phyloP scores from a whole-genome alignment of 441 rosid genomes.

The Flueggea neowawraea region DNA sequence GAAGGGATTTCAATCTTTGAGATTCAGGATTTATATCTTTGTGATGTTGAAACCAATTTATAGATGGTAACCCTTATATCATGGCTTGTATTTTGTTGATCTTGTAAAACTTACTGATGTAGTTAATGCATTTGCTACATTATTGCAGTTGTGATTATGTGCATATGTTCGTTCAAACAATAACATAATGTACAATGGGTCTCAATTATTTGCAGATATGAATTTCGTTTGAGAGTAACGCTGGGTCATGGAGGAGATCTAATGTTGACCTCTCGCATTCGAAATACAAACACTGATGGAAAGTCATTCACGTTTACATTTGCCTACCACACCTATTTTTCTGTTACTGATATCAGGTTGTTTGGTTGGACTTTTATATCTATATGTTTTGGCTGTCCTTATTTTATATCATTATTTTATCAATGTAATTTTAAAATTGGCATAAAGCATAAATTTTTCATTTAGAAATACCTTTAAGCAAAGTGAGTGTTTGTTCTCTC shows the following conservation, averaged over 20 bases:
- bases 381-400: not conserved
- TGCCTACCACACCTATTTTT: conserved; percentile 84
- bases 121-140: no score
- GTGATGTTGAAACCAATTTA: no score
- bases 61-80: no score
- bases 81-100: no score
- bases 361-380: not conserved
- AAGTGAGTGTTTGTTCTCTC: no score
- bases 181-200: not conserved
- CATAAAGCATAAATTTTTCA: no score
- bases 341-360: conserved; percentile 89
- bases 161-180: not conserved
- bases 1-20: no score
- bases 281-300: conserved; percentile 80
- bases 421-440: no score
- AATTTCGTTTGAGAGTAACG: conserved; percentile 78
- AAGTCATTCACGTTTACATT: conserved; percentile 86
- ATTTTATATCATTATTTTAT: no score
- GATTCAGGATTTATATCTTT: no score
- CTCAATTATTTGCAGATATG: conserved; percentile 46
- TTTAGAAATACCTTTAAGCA: no score
- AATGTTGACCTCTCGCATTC: conserved; percentile 81
- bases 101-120: no score
- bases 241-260: conserved; percentile 81
- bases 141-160: not conserved